Conservation (phyloP, 345 rosid genomes). For the Bretschneidera sinensis region DNA sequence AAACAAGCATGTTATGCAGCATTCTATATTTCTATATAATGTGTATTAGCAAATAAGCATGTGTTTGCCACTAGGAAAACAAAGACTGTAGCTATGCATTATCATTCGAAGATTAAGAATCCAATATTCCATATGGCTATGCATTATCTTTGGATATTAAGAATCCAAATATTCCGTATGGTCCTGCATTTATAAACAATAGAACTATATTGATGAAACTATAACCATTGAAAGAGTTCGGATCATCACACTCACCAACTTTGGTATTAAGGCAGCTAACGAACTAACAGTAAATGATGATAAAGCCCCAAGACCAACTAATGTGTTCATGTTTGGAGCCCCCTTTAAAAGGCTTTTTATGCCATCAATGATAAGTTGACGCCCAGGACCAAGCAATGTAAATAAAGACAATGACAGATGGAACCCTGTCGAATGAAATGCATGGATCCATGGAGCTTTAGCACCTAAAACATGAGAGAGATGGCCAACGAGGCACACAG, state of each 20-base stretch:
- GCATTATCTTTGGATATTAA: no score
- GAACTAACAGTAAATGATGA: constrained; percentile 90
- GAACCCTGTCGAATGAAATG: constrained; percentile 84
- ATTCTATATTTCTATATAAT: no score
- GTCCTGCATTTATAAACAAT: no score
- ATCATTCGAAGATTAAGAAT: no score
- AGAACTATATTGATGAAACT: no score
- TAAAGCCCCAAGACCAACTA: constrained; percentile 95
- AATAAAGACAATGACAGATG: constrained; percentile 79
- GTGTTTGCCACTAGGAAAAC: no score
- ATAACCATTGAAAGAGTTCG: not conserved
- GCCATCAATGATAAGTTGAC: constrained; percentile 80
- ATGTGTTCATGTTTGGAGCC: constrained; percentile 89
- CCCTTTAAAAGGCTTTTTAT: constrained; percentile 76
- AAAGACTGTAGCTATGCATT: no score
- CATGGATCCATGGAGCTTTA: constrained; percentile 74
- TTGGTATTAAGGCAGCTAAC: constrained; percentile 77
- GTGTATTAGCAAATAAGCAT: no score
- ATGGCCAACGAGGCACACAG: constrained; percentile 95
- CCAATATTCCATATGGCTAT: no score
- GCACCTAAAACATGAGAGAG: constrained; percentile 66
- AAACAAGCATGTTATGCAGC: no score
- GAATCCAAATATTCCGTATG: no score
- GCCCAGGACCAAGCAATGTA: constrained; percentile 94
- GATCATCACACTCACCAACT: constrained; percentile 46